A percentile compares a stretch with the other conserved stretches of the same genome.
Evolutionary conservation across 805 yeast genomes (phyloP).

Genomic region (Maudiozyma barnettii): DNA sequence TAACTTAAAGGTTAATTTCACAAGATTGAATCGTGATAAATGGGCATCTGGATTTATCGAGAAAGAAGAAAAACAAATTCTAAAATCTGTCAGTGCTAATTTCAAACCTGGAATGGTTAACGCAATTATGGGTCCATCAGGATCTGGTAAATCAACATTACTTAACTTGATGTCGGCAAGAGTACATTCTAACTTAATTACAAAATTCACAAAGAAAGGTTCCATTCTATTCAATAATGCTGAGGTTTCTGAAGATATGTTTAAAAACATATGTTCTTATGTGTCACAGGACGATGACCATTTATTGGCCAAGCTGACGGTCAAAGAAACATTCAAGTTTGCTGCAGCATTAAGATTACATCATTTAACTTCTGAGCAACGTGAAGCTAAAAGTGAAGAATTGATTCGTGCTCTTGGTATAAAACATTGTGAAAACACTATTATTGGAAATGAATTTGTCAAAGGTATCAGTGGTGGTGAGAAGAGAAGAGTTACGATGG

Average conservation of each 20-base stretch:
- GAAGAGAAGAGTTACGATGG: constrained; percentile 75
- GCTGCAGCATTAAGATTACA: constrained; percentile 66
- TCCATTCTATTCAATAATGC: constrained; percentile 35
- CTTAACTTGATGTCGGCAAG: constrained; percentile 57
- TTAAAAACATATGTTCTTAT: constrained; percentile 50
- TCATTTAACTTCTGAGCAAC: constrained; percentile 33
- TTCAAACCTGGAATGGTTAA: constrained; percentile 51
- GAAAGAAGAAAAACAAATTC: constrained; percentile 28
- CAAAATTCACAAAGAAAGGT: constrained; percentile 32
- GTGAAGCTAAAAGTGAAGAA: constrained; percentile 39
- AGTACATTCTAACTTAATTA: constrained; percentile 29
- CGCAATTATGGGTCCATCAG: constrained; percentile 76
- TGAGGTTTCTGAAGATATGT: constrained; percentile 28
- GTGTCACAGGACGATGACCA: constrained; percentile 78
- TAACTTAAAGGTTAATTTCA: constrained; percentile 8
- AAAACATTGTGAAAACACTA: constrained; percentile 65
- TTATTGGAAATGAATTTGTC: constrained; percentile 50
- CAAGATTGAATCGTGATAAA: constrained; percentile 2
- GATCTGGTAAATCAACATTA: constrained; percentile 66
- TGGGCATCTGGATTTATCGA: constrained; percentile 8
- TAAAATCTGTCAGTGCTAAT: constrained; percentile 40
- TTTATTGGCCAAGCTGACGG: constrained; percentile 61
- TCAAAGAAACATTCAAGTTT: constrained; percentile 61
- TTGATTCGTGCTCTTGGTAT: constrained; percentile 63
- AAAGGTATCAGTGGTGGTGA: constrained; percentile 87